Conservation (phyloP, 1,284 basidiomycete genomes). For the Marasmius sp. region DNA sequence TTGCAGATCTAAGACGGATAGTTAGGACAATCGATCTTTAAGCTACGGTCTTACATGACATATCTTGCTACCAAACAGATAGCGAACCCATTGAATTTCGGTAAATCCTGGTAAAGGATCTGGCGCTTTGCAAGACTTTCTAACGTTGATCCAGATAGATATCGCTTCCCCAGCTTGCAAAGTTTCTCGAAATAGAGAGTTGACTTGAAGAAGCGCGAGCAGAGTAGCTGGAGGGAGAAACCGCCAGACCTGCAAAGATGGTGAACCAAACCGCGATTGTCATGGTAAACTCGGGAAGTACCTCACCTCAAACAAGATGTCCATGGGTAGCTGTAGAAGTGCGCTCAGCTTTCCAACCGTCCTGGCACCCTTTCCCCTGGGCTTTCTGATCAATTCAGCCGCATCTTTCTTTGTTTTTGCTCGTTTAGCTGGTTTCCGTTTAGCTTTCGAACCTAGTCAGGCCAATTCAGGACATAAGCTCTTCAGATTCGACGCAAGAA, state of each 20-base stretch:
- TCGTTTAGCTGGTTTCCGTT: no score
- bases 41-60: neutral
- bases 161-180: neutral
- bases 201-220: neutral
- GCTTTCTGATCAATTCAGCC: neutral
- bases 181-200: neutral
- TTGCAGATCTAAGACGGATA: neutral
- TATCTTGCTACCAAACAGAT: neutral
- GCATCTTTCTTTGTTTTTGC: no score
- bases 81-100: neutral
- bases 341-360: neutral
- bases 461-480: no score
- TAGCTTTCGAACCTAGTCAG: no score
- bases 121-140: neutral
- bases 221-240: neutral
- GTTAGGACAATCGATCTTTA: neutral
- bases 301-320: neutral
- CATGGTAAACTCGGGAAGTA: neutral
- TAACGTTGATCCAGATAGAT: neutral
- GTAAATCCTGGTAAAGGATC: neutral
- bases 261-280: neutral
- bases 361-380: neutral
- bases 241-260: neutral
- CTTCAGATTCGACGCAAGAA: no score
- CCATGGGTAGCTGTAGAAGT: neutral